Evolutionary conservation across 768 basidiomycete genomes (phyloP), one percentile per base, ranked within the genome.

Genomic region (Neoboletus subvelutipes): DNA sequence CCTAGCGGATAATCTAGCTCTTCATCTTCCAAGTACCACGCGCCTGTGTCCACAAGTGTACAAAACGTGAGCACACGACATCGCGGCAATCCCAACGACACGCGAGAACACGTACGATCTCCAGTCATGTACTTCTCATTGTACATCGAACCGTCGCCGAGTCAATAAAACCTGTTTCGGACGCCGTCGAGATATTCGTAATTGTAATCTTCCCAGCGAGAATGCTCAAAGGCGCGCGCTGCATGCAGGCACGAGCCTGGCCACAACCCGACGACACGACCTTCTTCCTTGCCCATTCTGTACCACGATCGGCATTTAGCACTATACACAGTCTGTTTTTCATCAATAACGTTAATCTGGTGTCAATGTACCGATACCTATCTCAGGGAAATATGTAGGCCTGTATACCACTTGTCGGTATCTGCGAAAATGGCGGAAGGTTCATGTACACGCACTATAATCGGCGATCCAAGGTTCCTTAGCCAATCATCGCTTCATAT

Each of bases 121-220:
- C 73, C 73, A 12, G 60, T 68, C 55, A 68, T 66, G 3, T 68
- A 67, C 61, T 80, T 77, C 63, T 86, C 85, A 20, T 75, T 76
- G n/a, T 75, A 67, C 8, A 83, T 83, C 63, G 80, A 80, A 17
- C 86, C 84, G 54, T 85, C 79, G 2, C 86, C 85, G 8, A 86
- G 74, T 81, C 82, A 88, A 55, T 79, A 73, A 60, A 86, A 76
- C 11, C 80, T 68, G 60, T 85, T 85, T 50, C 69, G 71, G 40
- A 70, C 65, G 2, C 56, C 72, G 54, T 80, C 79, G 4, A 79
- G 62, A 5, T 54, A 68, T 62, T 85, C 79, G 56, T 82, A 85
- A 42, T 76, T 74, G 57, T 75, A 87, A 61, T 87, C 86, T 57
- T 87, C 86, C 84, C 84, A 87, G 6, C 85, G 79, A 6, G 84